A percentile compares a stretch with the other conserved stretches of the same genome.
These are phyloP conservation scores for Teunomyces cretensis DNA, from an alignment of 805 yeast species.

Conservation along the genomic window DNA sequence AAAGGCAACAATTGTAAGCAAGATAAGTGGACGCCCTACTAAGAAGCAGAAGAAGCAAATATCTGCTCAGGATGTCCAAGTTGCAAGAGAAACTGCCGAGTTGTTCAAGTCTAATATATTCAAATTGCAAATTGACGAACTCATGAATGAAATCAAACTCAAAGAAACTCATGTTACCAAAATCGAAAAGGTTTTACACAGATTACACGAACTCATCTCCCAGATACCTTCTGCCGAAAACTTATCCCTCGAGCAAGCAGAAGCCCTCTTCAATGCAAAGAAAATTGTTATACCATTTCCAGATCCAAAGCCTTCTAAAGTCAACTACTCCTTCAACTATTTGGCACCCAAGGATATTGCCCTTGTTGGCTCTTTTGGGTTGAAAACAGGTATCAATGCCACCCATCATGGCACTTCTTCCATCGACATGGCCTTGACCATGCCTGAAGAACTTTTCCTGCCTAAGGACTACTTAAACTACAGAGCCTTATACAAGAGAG, in stretches of 20 bases:
- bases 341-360: constrained; percentile 71
- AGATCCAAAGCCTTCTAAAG: constrained; percentile 79
- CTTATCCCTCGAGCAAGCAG: constrained; percentile 59
- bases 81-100: constrained; percentile 92
- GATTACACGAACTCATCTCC: constrained; percentile 66
- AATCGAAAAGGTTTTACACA: constrained; percentile 74
- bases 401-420: constrained; percentile 22
- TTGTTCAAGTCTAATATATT: constrained; percentile 92
- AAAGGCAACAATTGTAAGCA: not conserved
- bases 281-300: constrained; percentile 77
- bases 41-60: constrained; percentile 41
- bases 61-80: constrained; percentile 81
- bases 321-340: constrained; percentile 72
- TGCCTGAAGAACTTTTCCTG: constrained; percentile 75
- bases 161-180: constrained; percentile 65
- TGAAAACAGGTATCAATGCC: constrained; percentile 65
- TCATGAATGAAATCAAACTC: constrained; percentile 74
- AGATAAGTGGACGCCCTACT: constrained; percentile 19
- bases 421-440: constrained; percentile 77
- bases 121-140: constrained; percentile 91
- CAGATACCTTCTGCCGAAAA: constrained; percentile 57
- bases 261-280: constrained; percentile 48
- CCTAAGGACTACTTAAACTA: constrained; percentile 89
- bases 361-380: constrained; percentile 85
- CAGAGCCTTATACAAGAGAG: constrained; percentile 84